Base-by-base conservation (phyloP, 768 basidiomycete genomes). In the Pleurotus tuoliensis region DNA sequence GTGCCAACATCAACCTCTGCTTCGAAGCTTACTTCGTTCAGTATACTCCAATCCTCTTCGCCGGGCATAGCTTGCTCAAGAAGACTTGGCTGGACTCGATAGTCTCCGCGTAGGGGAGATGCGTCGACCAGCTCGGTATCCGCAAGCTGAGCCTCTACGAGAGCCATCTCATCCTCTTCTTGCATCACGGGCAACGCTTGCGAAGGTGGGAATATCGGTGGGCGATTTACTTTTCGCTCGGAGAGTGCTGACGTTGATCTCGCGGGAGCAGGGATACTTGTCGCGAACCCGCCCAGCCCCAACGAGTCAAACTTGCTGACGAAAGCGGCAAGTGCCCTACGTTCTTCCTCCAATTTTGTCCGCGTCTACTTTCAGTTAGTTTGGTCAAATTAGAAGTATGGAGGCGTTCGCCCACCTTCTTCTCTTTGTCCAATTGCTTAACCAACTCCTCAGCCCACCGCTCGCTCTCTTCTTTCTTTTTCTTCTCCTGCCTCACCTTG, bases 221-320 rank as follows among this genome's bases (percentile, higher is more conserved):
- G 63, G 22, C 69, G 71, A 57, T 68, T 74, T 40, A 68, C 66
- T 56, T 73, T 79, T 5, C 80, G 76, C 59, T 80, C 77, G 3
- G 78, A 74, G 56, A 77, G 83, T 5, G 80, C 70, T 1, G 76
- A 73, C 58, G 78, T 82, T 16, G 78, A 69, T 3, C 73, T 64
- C 1, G 76, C 63, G 15, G 68, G 56, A 18, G 69, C 60, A 34
- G 30, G 30, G 1, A 34, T 34, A 4, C 63, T 59, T 12, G 72
- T 71, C 7, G 70, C 67, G 11, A 53, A 53, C 2, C 15, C 51
- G 0, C 76, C 76, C 30, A 88, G 65, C 0, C 87, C 87, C 24
- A 90, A 69, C 9, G 89, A 78, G 69, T 94, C 92, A 63, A 93
- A 91, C 67, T 88, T 90, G 67, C 76, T 78, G 45, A 94, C 92